Evolutionary conservation across 768 basidiomycete genomes (phyloP).

Genomic region (Termitomyces sp.): DNA sequence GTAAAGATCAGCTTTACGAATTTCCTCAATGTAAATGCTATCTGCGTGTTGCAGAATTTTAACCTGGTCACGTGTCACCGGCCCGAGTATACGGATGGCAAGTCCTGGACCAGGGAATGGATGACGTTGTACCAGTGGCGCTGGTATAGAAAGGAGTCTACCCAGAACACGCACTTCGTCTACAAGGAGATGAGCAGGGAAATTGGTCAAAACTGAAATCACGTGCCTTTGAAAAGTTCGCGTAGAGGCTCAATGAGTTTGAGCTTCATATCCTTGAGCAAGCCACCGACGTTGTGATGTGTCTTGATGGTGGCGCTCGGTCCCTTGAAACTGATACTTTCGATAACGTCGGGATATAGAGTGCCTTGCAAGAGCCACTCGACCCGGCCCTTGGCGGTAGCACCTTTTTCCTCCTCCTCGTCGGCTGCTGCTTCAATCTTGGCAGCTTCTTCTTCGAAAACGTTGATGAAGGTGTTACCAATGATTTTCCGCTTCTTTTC

Average conservation of each 20-base stretch:
- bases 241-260: conserved; percentile 97
- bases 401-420: conserved; percentile 62
- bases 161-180: conserved; percentile 96
- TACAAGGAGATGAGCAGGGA: conserved; percentile 23
- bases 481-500: conserved; percentile 98
- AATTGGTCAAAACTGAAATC: not conserved
- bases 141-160: conserved; percentile 85
- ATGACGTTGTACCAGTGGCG: conserved; percentile 90
- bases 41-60: conserved; percentile 88
- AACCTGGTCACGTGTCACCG: conserved; percentile 92
- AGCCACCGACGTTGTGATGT: conserved; percentile 96
- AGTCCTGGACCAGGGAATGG: conserved; percentile 99
- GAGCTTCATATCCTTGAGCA: conserved; percentile 96
- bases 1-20: conserved; percentile 87
- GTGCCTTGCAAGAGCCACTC: conserved; percentile 99
- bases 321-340: conserved; percentile 98
- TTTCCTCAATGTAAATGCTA: conserved; percentile 96
- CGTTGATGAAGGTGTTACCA: conserved; percentile 97
- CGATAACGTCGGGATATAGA: conserved; percentile 97
- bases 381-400: conserved; percentile 78
- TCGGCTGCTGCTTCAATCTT: conserved; percentile 83
- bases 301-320: conserved; percentile 99
- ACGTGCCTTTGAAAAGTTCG: conserved; percentile 94
- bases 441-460: conserved; percentile 91
- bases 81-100: conserved; percentile 95